Evolutionary conservation across 768 basidiomycete species (phyloP).

Genomic region (Trametes punicea): DNA sequence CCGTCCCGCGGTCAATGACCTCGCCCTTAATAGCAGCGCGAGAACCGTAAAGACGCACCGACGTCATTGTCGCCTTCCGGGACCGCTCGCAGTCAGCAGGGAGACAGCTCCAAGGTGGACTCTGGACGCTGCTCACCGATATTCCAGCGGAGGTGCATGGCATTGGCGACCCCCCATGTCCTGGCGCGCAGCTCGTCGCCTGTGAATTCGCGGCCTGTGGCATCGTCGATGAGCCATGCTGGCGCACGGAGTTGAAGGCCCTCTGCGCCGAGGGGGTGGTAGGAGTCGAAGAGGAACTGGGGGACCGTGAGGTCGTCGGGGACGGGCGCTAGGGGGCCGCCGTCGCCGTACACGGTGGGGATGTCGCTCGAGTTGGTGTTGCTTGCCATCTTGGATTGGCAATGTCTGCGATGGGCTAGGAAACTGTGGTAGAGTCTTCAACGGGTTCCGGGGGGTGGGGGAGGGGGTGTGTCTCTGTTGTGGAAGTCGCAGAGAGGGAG

Average conservation of each 20-base stretch:
- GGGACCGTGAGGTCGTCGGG: slow-evolving; percentile 51
- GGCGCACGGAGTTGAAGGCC: slow-evolving; percentile 26
- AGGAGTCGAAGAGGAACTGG: slow-evolving; percentile 50
- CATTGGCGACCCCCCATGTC: slow-evolving; percentile 47
- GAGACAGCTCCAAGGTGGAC: not conserved
- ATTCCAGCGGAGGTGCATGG: slow-evolving; percentile 39
- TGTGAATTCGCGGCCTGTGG: slow-evolving; percentile 38
- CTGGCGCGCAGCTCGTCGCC: slow-evolving; percentile 47
- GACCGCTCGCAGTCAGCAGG: not conserved
- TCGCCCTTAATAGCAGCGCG: too few species aligned
- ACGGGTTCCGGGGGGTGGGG: too few species aligned
- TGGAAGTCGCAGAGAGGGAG: too few species aligned
- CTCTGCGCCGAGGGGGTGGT: slow-evolving; percentile 38
- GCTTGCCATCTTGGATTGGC: not conserved
- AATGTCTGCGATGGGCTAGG: too few species aligned
- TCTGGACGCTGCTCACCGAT: slow-evolving; percentile 36
- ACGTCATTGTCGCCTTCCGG: slow-evolving; percentile 45
- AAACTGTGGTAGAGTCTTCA: too few species aligned
- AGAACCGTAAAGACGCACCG: too few species aligned
- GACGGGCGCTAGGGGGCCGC: slow-evolving; percentile 33
- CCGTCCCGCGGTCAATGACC: not conserved
- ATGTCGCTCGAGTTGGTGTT: slow-evolving; percentile 1
- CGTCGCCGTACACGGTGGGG: slow-evolving; percentile 14
- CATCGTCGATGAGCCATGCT: slow-evolving; percentile 49
- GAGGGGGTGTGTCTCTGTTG: too few species aligned